Evolutionary conservation across 2,329 filamentous ascomycete genomes (phyloP).

Genomic region (Lasiodiplodia sp.): DNA sequence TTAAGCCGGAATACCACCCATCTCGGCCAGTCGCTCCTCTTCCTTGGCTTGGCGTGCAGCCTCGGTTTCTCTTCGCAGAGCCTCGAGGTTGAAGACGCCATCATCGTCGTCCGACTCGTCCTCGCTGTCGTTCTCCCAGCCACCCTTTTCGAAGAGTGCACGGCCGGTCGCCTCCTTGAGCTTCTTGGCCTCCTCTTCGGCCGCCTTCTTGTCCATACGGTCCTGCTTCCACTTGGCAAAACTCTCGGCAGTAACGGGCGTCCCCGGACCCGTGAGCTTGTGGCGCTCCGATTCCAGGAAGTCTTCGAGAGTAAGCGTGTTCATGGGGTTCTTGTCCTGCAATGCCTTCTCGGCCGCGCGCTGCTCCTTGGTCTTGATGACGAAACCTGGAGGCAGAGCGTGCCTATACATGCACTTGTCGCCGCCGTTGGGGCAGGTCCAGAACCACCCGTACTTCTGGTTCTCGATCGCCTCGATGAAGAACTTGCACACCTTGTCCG

Average conservation of each 20-base stretch:
- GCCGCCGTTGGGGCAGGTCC: conserved; percentile 94
- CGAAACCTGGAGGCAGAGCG: conserved; percentile 90
- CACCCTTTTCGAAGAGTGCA: conserved; percentile 94
- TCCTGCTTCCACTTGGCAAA: conserved; percentile 99
- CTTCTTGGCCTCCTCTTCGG: conserved; percentile 86
- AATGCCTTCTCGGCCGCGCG: conserved; percentile 93
- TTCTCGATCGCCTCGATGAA: conserved; percentile 98
- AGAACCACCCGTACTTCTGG: conserved; percentile 99
- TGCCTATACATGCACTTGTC: conserved; percentile 99
- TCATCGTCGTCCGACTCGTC: conserved; percentile 68
- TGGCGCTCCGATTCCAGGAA: conserved; percentile 96
- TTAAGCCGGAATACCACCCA: neutral
- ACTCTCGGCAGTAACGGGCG: conserved; percentile 88
- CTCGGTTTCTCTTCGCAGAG: conserved; percentile 85
- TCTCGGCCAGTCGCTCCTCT: conserved; percentile 66
- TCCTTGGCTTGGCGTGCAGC: conserved; percentile 76
- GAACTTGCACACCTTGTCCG: conserved; percentile 98
- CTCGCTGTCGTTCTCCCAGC: conserved; percentile 76
- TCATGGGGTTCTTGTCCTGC: conserved; percentile 92
- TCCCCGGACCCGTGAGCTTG: conserved; percentile 89
- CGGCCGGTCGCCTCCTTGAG: conserved; percentile 96
- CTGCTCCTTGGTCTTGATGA: conserved; percentile 98
- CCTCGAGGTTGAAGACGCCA: conserved; percentile 80
- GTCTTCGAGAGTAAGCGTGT: conserved; percentile 94
- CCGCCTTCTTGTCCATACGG: conserved; percentile 91